phyloP scores from a whole-genome alignment of 148 eudicot species.

The Spergularia bocconei region DNA sequence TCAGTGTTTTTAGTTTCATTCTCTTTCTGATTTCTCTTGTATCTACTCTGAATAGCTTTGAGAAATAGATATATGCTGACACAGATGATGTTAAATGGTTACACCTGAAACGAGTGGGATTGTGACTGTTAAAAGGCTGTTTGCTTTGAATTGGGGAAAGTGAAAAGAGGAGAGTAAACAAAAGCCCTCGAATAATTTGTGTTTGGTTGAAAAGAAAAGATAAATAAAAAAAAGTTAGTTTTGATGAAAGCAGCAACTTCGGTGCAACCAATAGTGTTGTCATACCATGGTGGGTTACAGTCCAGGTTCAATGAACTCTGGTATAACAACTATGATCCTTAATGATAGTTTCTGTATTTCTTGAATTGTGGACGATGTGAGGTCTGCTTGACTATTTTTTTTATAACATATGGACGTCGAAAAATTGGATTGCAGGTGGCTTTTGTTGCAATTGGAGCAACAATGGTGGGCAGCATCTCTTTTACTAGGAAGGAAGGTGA shows the following conservation, averaged over 20 bases:
- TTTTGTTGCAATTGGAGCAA: conserved; percentile 96
- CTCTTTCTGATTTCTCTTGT: background rate
- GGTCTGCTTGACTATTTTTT: background rate
- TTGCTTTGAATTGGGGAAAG: too few species aligned
- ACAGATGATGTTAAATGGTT: background rate
- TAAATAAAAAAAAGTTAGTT: too few species aligned
- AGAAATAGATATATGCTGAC: background rate
- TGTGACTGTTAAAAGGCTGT: background rate
- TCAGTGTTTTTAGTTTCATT: too few species aligned
- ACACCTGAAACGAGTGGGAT: too few species aligned
- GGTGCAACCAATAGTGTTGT: too few species aligned
- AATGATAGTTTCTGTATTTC: background rate
- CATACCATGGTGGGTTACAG: too few species aligned
- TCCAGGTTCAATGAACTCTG: background rate
- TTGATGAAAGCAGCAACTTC: too few species aligned
- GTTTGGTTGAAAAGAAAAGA: too few species aligned
- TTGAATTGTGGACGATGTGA: background rate
- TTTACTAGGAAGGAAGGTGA: conserved; percentile 73
- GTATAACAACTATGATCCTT: background rate
- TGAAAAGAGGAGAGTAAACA: too few species aligned
- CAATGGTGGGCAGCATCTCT: conserved; percentile 97
- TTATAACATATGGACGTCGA: background rate
- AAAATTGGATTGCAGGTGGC: conserved; percentile 64
- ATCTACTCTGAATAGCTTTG: background rate
- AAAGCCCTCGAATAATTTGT: too few species aligned